Conservation (phyloP, 2,329 filamentous ascomycete genomes). For the Xylaria sp. region DNA sequence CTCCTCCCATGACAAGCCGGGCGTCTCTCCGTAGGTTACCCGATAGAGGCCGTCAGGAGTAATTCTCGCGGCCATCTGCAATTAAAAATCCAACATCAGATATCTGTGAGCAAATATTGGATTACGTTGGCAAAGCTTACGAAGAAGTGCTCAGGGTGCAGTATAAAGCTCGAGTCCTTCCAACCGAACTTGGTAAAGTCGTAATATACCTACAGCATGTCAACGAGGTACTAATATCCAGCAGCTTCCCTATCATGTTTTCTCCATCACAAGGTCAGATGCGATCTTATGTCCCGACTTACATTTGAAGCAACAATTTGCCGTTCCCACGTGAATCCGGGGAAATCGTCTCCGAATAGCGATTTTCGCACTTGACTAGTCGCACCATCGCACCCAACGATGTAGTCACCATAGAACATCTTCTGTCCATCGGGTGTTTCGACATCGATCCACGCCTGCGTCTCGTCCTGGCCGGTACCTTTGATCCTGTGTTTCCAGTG, state of each 20-base stretch:
- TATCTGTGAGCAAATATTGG: not conserved
- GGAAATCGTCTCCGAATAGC: conserved; percentile 61
- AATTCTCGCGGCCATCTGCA: conserved; percentile 66
- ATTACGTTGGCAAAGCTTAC: conserved; percentile 35
- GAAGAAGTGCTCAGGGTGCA: conserved; percentile 64
- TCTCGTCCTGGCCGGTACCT: conserved; percentile 52
- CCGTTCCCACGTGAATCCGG: conserved; percentile 63
- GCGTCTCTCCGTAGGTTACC: conserved; percentile 65
- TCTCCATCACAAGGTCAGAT: not conserved
- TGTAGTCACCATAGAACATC: conserved; percentile 55
- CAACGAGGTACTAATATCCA: conserved; percentile 6
- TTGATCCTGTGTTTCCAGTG: conserved; percentile 55
- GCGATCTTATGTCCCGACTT: conserved; percentile 26
- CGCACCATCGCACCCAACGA: conserved; percentile 63
- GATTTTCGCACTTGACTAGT: conserved; percentile 54
- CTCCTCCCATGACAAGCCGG: conserved; percentile 58
- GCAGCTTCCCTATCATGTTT: not conserved
- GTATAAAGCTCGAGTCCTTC: conserved; percentile 64
- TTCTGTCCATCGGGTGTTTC: conserved; percentile 46
- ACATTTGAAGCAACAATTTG: conserved; percentile 69
- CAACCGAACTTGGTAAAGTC: conserved; percentile 61
- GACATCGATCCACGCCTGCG: conserved; percentile 52
- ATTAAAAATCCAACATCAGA: not conserved
- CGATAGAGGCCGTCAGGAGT: conserved; percentile 65
- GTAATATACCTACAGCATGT: conserved; percentile 59